Evolutionary conservation across 1,284 basidiomycete genomes (phyloP).

Genomic region (Ustilago crameri): DNA sequence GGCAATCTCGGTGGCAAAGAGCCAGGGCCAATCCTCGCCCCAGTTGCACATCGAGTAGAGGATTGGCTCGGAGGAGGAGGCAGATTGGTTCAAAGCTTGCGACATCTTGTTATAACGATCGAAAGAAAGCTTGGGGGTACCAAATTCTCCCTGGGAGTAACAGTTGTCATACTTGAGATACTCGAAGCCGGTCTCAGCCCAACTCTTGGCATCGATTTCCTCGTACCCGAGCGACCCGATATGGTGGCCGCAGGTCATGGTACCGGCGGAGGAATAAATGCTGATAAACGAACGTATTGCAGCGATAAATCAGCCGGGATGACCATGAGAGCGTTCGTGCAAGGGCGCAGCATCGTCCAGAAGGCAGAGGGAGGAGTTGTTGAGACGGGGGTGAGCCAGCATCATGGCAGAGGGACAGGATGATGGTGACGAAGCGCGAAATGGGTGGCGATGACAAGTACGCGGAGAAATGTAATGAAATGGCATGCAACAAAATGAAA

Average conservation of each 20-base stretch:
- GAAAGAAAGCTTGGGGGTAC: conserved; percentile 31
- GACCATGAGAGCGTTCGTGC: too few species aligned
- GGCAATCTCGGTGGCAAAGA: conserved; percentile 68
- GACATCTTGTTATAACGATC: conserved; percentile 71
- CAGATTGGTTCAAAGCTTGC: conserved; percentile 71
- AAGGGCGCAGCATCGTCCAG: too few species aligned
- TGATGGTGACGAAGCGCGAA: too few species aligned
- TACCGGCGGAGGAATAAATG: conserved; percentile 72
- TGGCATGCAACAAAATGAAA: too few species aligned
- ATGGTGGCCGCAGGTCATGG: conserved; percentile 62
- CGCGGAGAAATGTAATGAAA: too few species aligned
- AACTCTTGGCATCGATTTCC: conserved; percentile 71
- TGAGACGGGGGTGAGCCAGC: too few species aligned
- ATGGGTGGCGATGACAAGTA: too few species aligned
- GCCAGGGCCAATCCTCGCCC: conserved; percentile 39
- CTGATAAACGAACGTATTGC: too few species aligned
- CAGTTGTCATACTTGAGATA: conserved; percentile 70
- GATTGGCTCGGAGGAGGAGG: conserved; percentile 68
- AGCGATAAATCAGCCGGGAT: too few species aligned
- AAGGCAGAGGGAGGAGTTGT: too few species aligned
- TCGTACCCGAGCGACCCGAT: conserved; percentile 72
- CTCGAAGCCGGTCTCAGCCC: conserved; percentile 17
- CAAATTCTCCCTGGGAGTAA: conserved; percentile 62
- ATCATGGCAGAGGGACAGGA: too few species aligned
- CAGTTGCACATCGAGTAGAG: conserved; percentile 42